A percentile compares a stretch with the other conserved stretches of the same genome.
phyloP scores from a whole-genome alignment of 2,329 filamentous ascomycete genomes.

The Penicillium decumbens region DNA sequence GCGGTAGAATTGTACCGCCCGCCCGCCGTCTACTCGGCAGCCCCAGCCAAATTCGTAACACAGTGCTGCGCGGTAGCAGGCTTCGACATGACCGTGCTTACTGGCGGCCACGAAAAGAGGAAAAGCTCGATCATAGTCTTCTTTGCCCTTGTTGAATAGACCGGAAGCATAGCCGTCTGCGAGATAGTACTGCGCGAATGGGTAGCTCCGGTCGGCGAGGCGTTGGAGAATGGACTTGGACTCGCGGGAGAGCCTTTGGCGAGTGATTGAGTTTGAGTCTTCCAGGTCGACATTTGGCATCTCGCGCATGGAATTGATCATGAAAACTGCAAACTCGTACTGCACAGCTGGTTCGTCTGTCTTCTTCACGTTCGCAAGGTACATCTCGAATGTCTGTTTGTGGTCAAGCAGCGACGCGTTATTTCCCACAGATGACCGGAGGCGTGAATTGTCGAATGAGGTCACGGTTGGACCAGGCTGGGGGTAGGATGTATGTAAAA shows the following conservation, averaged over 20 bases:
- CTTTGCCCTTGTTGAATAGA: slow-evolving; percentile 88
- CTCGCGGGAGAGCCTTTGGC: slow-evolving; percentile 70
- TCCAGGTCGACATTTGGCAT: slow-evolving; percentile 53
- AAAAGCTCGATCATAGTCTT: slow-evolving; percentile 87
- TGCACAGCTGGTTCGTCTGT: slow-evolving; percentile 85
- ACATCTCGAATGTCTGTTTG: slow-evolving; percentile 96
- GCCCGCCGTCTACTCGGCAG: slow-evolving; percentile 79
- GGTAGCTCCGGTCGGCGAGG: slow-evolving; percentile 80
- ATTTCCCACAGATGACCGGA: slow-evolving; percentile 74
- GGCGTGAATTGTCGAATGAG: slow-evolving; percentile 71
- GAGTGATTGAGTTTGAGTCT: slow-evolving; percentile 45
- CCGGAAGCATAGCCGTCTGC: slow-evolving; percentile 92
- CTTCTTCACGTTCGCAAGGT: slow-evolving; percentile 94
- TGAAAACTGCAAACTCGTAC: slow-evolving; percentile 93
- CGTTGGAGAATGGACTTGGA: slow-evolving; percentile 84
- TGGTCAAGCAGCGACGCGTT: slow-evolving; percentile 88
- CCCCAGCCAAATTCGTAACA: slow-evolving; percentile 99
- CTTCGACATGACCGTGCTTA: slow-evolving; percentile 96
- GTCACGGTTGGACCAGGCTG: slow-evolving; percentile 65
- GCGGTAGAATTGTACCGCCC: slow-evolving; percentile 90
- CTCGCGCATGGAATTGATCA: slow-evolving; percentile 84
- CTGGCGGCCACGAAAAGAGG: slow-evolving; percentile 87
- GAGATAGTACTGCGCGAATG: slow-evolving; percentile 96
- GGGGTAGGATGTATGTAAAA: slow-evolving; percentile 68
- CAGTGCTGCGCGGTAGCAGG: slow-evolving; percentile 84